These are phyloP conservation scores for Pleurotus pulmonarius DNA, from an alignment of 768 basidiomycete species.

Conservation along the genomic window DNA sequence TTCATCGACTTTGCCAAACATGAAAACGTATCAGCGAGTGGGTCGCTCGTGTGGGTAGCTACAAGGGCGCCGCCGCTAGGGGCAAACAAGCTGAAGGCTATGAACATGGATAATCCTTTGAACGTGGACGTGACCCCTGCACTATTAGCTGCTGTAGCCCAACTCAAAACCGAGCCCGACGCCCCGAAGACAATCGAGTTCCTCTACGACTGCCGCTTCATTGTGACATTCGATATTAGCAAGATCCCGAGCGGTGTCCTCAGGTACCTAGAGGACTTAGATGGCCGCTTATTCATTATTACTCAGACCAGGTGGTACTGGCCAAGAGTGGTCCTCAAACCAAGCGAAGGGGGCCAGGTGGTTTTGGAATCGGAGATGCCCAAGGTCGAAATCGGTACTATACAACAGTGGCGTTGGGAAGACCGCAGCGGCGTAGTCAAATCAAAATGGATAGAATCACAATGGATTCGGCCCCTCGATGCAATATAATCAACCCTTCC, in stretches of 20 bases:
- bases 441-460: conserved; percentile 38
- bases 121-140: conserved; percentile 38
- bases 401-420: neutral
- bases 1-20: conserved; percentile 12
- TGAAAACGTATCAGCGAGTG: conserved; percentile 12
- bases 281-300: conserved; percentile 27
- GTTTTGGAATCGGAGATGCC: conserved; percentile 16
- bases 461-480: conserved; percentile 38
- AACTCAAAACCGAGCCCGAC: conserved; percentile 13
- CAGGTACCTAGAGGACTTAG: neutral
- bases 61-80: conserved; percentile 49
- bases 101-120: conserved; percentile 22
- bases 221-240: conserved; percentile 41
- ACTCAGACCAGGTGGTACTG: conserved; percentile 42
- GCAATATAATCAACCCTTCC: conserved; percentile 16
- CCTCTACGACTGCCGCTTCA: conserved; percentile 67
- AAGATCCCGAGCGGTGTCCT: conserved; percentile 36
- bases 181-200: conserved; percentile 27
- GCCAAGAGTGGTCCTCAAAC: conserved; percentile 38
- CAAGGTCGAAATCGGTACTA: conserved; percentile 1
- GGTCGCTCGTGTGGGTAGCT: conserved; percentile 56
- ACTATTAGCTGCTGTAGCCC: conserved; percentile 14
- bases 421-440: conserved; percentile 9
- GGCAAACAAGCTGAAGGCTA: conserved; percentile 23
- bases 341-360: conserved; percentile 8